Conservation (phyloP, 345 rosid species). For the Luvunga scandens region DNA sequence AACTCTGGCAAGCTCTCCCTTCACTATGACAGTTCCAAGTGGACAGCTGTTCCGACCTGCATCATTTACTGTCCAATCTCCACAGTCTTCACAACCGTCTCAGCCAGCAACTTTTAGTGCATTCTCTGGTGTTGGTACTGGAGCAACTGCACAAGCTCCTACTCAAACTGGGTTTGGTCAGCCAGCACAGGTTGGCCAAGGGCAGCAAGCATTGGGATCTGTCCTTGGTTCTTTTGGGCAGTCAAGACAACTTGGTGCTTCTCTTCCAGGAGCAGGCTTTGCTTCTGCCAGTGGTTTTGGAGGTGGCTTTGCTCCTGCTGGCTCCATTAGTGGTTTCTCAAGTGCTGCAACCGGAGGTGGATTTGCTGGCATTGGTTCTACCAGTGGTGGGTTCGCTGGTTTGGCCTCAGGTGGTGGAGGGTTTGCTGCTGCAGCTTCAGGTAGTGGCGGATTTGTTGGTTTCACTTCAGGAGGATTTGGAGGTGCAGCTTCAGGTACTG, state of each 20-base stretch:
- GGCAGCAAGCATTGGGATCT: conserved; percentile 88
- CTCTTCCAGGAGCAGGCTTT: conserved; percentile 59
- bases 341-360: conserved; percentile 47
- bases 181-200: conserved; percentile 73
- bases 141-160: conserved; percentile 47
- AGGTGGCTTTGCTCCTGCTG: conserved; percentile 50
- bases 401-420: conserved; percentile 58
- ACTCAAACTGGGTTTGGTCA: conserved; percentile 72
- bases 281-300: conserved; percentile 53
- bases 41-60: conserved; percentile 93
- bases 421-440: conserved; percentile 39
- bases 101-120: conserved; percentile 48
- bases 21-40: conserved; percentile 55
- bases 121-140: conserved; percentile 54
- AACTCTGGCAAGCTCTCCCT: conserved; percentile 46
- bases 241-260: conserved; percentile 80
- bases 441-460: conserved; percentile 36
- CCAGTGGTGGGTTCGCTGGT: conserved; percentile 39
- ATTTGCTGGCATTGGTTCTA: conserved; percentile 31
- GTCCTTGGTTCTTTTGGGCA: conserved; percentile 97
- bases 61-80: conserved; percentile 73
- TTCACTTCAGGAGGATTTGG: conserved; percentile 32
- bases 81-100: conserved; percentile 53
- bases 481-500: conserved; percentile 23
- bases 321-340: conserved; percentile 58